Percentiles rank a stretch among this genome's conserved stretches.
phyloP scores from a whole-genome alignment of 768 basidiomycete species.

The Austroboletus eburneus region DNA sequence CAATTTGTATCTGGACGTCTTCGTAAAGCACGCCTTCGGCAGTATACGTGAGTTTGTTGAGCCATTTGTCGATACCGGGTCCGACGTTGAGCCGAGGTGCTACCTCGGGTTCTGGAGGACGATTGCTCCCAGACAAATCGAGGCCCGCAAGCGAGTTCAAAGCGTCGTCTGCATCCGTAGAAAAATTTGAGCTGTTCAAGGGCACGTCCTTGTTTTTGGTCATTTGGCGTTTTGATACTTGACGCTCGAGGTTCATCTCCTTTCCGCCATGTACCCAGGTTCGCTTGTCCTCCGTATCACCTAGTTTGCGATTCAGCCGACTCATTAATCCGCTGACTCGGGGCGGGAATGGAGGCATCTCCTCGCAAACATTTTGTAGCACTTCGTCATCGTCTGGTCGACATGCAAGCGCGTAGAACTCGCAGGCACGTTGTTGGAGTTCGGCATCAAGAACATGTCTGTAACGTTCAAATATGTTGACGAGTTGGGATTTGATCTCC shows the following conservation, averaged over 20 bases:
- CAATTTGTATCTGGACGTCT: slow-evolving; percentile 92
- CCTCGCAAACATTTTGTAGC: slow-evolving; percentile 92
- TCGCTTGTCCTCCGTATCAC: slow-evolving; percentile 91
- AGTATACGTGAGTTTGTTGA: slow-evolving; percentile 73
- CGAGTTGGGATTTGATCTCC: slow-evolving; percentile 90
- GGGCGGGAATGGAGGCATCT: slow-evolving; percentile 98
- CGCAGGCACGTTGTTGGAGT: slow-evolving; percentile 97
- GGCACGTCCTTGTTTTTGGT: slow-evolving; percentile 32
- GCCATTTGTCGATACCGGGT: slow-evolving; percentile 85
- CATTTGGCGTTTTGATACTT: slow-evolving; percentile 52
- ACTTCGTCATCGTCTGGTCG: slow-evolving; percentile 89
- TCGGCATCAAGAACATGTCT: slow-evolving; percentile 97
- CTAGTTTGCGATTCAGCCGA: slow-evolving; percentile 83
- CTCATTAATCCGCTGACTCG: slow-evolving; percentile 87
- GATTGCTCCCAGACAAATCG: slow-evolving; percentile 46
- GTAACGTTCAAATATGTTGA: slow-evolving; percentile 95
- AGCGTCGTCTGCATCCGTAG: slow-evolving; percentile 48
- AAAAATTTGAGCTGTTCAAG: slow-evolving; percentile 35
- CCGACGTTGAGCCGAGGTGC: slow-evolving; percentile 56
- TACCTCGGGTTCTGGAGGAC: slow-evolving; percentile 13
- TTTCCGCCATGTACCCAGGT: slow-evolving; percentile 97
- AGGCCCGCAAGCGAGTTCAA: slow-evolving; percentile 80
- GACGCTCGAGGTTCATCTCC: slow-evolving; percentile 80
- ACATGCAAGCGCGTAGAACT: slow-evolving; percentile 86
- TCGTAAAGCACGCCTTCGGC: slow-evolving; percentile 92